Conservation (phyloP, 23 red algal species). For the Chondrus crispus region DNA sequence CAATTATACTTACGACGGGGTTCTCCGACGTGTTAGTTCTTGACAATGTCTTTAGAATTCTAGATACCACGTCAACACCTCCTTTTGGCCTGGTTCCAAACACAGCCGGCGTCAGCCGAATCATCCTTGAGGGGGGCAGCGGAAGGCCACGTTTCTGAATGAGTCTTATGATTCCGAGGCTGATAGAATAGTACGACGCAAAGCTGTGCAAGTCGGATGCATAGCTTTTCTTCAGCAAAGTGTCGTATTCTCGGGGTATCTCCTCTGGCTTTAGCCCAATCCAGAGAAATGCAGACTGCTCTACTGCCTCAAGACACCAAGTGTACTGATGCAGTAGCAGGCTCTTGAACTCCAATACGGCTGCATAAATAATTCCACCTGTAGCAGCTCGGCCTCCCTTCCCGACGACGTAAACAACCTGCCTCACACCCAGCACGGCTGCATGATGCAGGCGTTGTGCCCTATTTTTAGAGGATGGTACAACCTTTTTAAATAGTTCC, state of each 20-base stretch:
- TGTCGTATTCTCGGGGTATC: not conserved
- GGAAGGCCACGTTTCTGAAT: not conserved
- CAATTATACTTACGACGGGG: constrained; percentile 19
- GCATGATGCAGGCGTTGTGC: constrained; percentile 6
- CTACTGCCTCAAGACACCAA: not conserved
- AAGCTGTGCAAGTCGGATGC: constrained; percentile 6
- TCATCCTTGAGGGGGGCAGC: not conserved
- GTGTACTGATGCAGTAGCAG: not conserved
- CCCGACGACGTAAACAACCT: not conserved
- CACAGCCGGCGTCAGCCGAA: not conserved
- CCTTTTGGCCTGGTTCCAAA: constrained; percentile 6
- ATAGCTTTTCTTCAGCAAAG: not conserved
- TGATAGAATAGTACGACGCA: constrained; percentile 7
- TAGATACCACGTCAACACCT: constrained; percentile 1
- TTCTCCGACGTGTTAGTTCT: constrained; percentile 9
- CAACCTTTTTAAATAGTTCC: not conserved
- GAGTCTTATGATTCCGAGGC: not conserved
- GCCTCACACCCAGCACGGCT: not conserved
- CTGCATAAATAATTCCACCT: not conserved
- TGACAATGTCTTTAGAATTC: not conserved
- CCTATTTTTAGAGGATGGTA: not conserved
- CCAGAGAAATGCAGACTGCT: not conserved
- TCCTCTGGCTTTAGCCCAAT: not conserved
- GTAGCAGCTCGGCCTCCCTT: not conserved
- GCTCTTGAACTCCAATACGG: not conserved